Evolutionary conservation across 148 eudicot species (phyloP).

Genomic region (Spergularia bocconei): DNA sequence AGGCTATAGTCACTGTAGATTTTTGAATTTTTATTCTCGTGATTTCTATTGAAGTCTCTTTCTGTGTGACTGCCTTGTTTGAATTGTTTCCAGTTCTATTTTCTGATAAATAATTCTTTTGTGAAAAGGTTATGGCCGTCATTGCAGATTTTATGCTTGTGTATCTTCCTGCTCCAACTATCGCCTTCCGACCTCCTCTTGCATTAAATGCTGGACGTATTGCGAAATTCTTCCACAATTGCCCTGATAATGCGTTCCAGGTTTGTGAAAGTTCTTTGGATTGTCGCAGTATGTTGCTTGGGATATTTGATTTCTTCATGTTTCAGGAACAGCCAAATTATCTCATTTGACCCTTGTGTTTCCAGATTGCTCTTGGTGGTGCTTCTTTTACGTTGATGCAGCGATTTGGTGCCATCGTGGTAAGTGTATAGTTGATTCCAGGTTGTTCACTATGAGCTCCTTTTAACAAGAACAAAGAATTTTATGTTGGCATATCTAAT

Average conservation of each 20-base stretch:
- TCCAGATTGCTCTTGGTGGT: slow-evolving; percentile 78
- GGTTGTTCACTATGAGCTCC: neutral
- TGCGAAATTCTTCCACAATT: slow-evolving; percentile 69
- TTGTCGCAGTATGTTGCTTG: neutral
- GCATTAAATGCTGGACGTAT: slow-evolving; percentile 60
- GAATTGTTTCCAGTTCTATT: neutral
- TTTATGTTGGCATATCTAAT: slow-evolving; percentile 5
- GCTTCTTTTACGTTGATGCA: slow-evolving; percentile 74
- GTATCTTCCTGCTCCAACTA: slow-evolving; percentile 94
- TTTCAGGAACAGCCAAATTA: neutral
- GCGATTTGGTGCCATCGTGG: slow-evolving; percentile 84
- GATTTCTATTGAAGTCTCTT: neutral
- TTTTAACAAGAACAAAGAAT: neutral
- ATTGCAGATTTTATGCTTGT: slow-evolving; percentile 99
- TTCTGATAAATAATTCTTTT: slow-evolving; percentile 21
- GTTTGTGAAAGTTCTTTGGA: slow-evolving; percentile 25
- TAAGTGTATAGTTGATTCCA: slow-evolving; percentile 32
- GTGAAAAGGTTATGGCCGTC: slow-evolving; percentile 83
- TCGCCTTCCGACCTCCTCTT: slow-evolving; percentile 72
- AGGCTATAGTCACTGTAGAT: neutral
- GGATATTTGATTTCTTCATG: neutral
- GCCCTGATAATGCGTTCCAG: slow-evolving; percentile 99
- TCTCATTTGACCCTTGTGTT: slow-evolving; percentile 18
- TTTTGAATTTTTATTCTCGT: neutral
- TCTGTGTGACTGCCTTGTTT: neutral